Base-by-base conservation (phyloP, 805 yeast species). In the Ogataea dorogensis region DNA sequence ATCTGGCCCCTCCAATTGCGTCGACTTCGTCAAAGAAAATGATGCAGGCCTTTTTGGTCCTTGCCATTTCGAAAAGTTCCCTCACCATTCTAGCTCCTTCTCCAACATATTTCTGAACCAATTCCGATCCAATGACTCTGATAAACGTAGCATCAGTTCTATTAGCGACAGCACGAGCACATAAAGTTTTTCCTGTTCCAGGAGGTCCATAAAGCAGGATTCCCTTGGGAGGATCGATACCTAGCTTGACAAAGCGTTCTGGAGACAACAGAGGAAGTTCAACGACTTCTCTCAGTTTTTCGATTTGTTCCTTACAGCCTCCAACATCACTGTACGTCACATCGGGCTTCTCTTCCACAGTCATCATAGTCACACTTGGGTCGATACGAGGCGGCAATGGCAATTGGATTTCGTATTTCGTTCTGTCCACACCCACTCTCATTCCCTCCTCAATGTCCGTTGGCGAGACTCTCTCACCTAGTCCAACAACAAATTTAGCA, bases 31-130 rank as follows among this genome's bases (percentile, higher is more conserved):
- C 99, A 56, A 93, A 93, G 67, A 93, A 93, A 39, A 93, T 91
- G 57, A 93, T 93, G 66, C 98, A 91, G 2, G 98, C 98, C 59
- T 91, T 89, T 65, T 93, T 93, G 23, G 98, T 85, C 61, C 98
- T 82, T 2, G 99, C 99, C 98, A 93, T 89, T 62, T 93, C 98
- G 55, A 93, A 93, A 56, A 93, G 74, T 67, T 93, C 99, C 65
- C 99, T 79, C 37, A 93, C 98, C 98, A 93, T 93, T 60, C 98
- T 79, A 4, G 98, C 98, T 68, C 99, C 99, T 68, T 93, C 99
- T 60, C 99, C 99, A 33, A 93, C 98, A 61, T 93, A 93, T 63
- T 93, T 93, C 64, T 93, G 99, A 19, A 93, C 98, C 60, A 93
- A 74, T 65, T 93, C 98, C 1, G 98, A 91, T 7, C 98, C 99